A percentile compares a stretch with the other conserved stretches of the same genome.
Conservation (phyloP, 257 asterid genomes). For the Solanum rostratum region DNA sequence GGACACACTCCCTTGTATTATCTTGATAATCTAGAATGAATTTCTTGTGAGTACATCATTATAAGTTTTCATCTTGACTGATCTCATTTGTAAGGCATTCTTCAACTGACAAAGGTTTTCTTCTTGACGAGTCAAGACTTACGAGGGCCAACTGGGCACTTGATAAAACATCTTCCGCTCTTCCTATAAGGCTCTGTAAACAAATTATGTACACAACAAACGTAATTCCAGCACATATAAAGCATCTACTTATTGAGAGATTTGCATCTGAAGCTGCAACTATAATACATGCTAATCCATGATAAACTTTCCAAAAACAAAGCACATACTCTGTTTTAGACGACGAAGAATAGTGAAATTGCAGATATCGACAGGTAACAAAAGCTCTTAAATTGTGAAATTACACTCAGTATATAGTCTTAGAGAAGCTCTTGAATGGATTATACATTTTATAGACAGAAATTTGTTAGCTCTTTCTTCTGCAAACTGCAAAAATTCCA, state of each 20-base stretch:
- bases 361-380: background rate
- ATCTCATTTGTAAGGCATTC: background rate
- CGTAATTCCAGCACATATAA: background rate
- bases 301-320: background rate
- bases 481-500: background rate
- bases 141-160: background rate
- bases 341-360: background rate
- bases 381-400: background rate
- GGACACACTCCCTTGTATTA: slow-evolving; percentile 2
- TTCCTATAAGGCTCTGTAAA: background rate
- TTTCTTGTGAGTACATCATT: background rate
- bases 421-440: background rate
- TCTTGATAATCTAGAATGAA: background rate
- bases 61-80: background rate
- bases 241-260: background rate
- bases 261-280: background rate
- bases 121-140: background rate
- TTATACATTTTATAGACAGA: background rate
- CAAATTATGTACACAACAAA: background rate
- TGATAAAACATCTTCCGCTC: background rate
- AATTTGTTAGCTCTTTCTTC: background rate
- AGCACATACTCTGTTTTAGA: background rate
- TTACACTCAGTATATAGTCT: background rate
- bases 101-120: background rate
- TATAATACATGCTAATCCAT: background rate